Conservation (phyloP, 306 rosid species). For the Malus fusca region DNA sequence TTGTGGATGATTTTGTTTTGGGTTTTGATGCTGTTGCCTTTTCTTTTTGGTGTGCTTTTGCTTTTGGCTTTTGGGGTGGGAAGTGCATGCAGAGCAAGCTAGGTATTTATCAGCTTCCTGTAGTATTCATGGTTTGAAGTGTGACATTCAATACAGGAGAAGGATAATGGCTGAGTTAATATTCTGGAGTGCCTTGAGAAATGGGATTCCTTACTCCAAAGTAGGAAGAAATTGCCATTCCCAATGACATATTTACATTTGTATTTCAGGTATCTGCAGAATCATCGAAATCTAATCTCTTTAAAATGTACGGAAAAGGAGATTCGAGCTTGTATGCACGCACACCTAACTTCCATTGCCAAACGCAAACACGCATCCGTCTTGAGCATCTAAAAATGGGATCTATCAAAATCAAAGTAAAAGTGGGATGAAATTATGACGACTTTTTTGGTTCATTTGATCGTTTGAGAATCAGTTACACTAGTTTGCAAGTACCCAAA, state of each 20-base stretch:
- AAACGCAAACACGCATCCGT: no score
- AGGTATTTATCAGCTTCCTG: constrained; percentile 5
- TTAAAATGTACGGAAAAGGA: neutral
- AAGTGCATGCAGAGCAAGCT: neutral
- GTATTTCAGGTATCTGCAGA: neutral
- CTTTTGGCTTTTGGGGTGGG: neutral
- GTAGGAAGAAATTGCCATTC: neutral
- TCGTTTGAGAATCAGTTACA: no score
- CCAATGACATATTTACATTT: constrained; percentile 10
- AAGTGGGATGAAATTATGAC: no score
- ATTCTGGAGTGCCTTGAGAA: constrained; percentile 9
- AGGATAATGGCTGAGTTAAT: neutral
- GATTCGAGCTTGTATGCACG: no score
- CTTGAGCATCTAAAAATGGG: no score
- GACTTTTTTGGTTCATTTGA: no score
- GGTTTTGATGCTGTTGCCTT: neutral
- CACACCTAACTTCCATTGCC: no score
- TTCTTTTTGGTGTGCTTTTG: neutral
- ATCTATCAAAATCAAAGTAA: no score
- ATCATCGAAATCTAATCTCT: neutral
- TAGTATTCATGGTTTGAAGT: neutral
- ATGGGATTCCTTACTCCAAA: constrained; percentile 2
- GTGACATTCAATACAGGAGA: neutral
- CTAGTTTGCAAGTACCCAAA: no score
- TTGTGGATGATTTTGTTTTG: neutral